phyloP scores from a whole-genome alignment of 192 early-diverging fungal species.

The Haplosporangium gracile region DNA sequence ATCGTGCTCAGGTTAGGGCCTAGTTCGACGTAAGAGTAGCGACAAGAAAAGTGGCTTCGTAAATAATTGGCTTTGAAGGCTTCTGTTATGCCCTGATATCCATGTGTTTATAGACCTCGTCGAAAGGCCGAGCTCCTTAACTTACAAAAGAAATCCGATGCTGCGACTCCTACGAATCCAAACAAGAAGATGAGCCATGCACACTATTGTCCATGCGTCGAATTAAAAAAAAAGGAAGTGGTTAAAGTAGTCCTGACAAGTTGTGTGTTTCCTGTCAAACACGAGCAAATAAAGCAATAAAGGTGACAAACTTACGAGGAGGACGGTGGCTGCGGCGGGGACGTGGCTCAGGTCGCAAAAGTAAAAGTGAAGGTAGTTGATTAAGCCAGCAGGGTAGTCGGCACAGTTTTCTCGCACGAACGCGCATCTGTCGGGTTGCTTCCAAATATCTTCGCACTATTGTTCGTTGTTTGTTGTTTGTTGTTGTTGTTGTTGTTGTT shows the following conservation, averaged over 20 bases:
- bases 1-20: slow-evolving; percentile 90
- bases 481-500: not conserved
- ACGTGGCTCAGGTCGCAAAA: slow-evolving; percentile 60
- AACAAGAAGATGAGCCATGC: slow-evolving; percentile 82
- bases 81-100: not conserved
- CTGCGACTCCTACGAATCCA: slow-evolving; percentile 81
- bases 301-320: slow-evolving; percentile 56
- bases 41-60: not conserved
- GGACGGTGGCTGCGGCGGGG: slow-evolving; percentile 52
- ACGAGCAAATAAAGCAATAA: not conserved
- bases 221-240: slow-evolving; percentile 14
- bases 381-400: slow-evolving; percentile 71
- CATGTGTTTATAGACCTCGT: not conserved
- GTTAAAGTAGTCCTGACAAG: not conserved
- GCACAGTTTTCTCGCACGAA: slow-evolving; percentile 74
- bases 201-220: slow-evolving; percentile 38
- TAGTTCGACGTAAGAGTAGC: slow-evolving; percentile 8
- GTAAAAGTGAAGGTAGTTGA: slow-evolving; percentile 71
- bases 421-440: slow-evolving; percentile 67
- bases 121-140: not conserved
- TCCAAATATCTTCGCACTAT: slow-evolving; percentile 66
- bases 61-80: not conserved
- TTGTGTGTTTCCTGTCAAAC: not conserved
- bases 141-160: slow-evolving; percentile 87
- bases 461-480: not conserved